Evolutionary conservation across 768 basidiomycete species (phyloP), one percentile per base, ranked within the genome.

Genomic region (Lactifluus volemus): DNA sequence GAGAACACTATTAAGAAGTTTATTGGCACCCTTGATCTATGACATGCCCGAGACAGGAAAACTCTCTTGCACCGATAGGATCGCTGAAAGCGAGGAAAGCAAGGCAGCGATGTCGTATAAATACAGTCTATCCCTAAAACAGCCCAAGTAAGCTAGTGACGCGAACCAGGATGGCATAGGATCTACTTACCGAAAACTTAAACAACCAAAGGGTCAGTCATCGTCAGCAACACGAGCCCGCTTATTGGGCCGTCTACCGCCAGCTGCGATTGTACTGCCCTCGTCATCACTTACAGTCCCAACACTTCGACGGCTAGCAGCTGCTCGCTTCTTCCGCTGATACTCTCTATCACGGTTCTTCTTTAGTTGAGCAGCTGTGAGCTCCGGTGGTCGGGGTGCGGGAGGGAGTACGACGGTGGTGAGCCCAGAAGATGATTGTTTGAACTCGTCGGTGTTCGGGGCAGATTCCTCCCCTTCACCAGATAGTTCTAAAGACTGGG

Each of bases 281-380:
- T 91, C 89, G 36, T 91, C 89, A 61, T 89, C 89, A 67, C 88
- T 89, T 48, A 76, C 69, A 29, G 88, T 86, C 25, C 84, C 86
- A 19, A 81, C 79, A 58, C 86, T 85, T 54, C 84, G 79, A 55
- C 80, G 78, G 47, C 81, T 81, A 11, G 78, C 79, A 64, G 71
- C 72, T 49, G 87, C 88, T 21, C 89, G 79, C 68, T 89, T 90
- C 72, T 82, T 83, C 58, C 89, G 74, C 69, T 91, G 89, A 68
- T 90, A 92, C 66, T 90, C 88, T 61, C 85, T 79, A 68, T 91
- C 89, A n/a, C 88, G 77, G 50, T 83, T 75, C 72, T 86, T 86
- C 73, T 92, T 92, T 65, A 84, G 80, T 67, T 89, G 85, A 0
- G 86, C 86, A 11, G 85, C 79, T 7, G 82, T 81, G 21, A 86